phyloP scores from a whole-genome alignment of 192 early-diverging fungal species.

The Podila verticillata region DNA sequence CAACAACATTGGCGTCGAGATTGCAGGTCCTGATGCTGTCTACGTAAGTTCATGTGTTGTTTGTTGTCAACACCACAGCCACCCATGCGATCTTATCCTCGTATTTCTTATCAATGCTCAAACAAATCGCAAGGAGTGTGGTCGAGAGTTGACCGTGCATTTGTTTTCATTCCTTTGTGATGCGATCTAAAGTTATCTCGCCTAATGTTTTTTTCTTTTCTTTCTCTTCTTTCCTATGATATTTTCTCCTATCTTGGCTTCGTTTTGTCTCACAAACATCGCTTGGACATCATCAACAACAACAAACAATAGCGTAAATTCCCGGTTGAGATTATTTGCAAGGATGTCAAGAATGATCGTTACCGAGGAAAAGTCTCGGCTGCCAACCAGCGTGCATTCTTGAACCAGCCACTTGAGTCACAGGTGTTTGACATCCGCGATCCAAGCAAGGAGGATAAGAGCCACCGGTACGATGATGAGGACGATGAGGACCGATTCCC shows the following conservation, averaged over 20 bases:
- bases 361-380: slow-evolving; percentile 20
- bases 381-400: slow-evolving; percentile 18
- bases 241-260: not conserved
- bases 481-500: not conserved
- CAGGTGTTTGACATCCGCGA: slow-evolving; percentile 24
- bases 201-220: not conserved
- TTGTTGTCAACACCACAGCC: not conserved
- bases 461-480: slow-evolving; percentile 4
- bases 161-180: not conserved
- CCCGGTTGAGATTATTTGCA: slow-evolving; percentile 21
- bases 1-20: slow-evolving; percentile 28
- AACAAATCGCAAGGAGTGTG: not conserved
- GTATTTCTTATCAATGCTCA: slow-evolving; percentile 36
- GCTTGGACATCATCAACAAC: not conserved
- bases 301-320: slow-evolving; percentile 4
- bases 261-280: slow-evolving; percentile 1
- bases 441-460: slow-evolving; percentile 17
- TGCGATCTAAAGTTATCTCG: not conserved
- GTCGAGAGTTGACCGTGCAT: not conserved
- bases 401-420: slow-evolving; percentile 23
- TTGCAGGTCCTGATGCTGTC: slow-evolving; percentile 41
- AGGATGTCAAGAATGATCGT: slow-evolving; percentile 30
- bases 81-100: slow-evolving; percentile 9
- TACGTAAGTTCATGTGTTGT: slow-evolving; percentile 40
- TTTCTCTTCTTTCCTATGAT: not conserved